These are phyloP conservation scores for Dendrobium officinale DNA, from an alignment of 106 monocot species.

Conservation along the genomic window DNA sequence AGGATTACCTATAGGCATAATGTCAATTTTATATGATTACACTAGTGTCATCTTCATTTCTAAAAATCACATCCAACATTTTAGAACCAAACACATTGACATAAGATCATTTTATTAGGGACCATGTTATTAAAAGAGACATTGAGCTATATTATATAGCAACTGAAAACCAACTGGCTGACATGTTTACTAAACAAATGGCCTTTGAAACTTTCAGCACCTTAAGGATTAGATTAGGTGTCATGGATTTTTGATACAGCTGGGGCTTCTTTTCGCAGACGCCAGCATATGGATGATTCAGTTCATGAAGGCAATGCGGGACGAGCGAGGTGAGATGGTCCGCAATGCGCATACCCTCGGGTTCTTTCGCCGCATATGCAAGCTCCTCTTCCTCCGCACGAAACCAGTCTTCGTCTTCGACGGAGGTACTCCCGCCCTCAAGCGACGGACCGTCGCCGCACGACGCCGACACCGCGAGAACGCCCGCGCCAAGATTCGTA, in stretches of 20 bases:
- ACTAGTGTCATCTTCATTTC: too few species aligned
- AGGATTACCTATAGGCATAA: too few species aligned
- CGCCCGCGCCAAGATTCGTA: slow-evolving; percentile 87
- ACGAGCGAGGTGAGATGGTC: slow-evolving; percentile 92
- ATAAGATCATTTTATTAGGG: too few species aligned
- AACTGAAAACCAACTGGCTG: too few species aligned
- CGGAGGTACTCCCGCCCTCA: slow-evolving; percentile 87
- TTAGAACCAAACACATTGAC: too few species aligned
- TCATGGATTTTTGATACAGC: not conserved
- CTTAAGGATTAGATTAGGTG: too few species aligned
- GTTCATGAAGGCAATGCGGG: slow-evolving; percentile 99
- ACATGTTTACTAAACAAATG: too few species aligned
- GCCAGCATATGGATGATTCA: slow-evolving; percentile 99
- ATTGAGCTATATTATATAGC: too few species aligned
- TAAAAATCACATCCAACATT: too few species aligned
- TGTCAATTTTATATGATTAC: too few species aligned
- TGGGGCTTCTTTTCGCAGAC: slow-evolving; percentile 21
- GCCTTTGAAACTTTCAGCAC: too few species aligned
- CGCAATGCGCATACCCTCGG: slow-evolving; percentile 86
- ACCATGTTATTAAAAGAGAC: too few species aligned
- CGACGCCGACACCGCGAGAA: slow-evolving; percentile 75
- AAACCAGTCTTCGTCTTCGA: slow-evolving; percentile 97
- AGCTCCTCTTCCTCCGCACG: slow-evolving; percentile 90
- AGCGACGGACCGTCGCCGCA: slow-evolving; percentile 80
- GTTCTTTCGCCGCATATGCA: slow-evolving; percentile 95